phyloP scores from a whole-genome alignment of 2,329 filamentous ascomycete species.

The Colletotrichum salicis region DNA sequence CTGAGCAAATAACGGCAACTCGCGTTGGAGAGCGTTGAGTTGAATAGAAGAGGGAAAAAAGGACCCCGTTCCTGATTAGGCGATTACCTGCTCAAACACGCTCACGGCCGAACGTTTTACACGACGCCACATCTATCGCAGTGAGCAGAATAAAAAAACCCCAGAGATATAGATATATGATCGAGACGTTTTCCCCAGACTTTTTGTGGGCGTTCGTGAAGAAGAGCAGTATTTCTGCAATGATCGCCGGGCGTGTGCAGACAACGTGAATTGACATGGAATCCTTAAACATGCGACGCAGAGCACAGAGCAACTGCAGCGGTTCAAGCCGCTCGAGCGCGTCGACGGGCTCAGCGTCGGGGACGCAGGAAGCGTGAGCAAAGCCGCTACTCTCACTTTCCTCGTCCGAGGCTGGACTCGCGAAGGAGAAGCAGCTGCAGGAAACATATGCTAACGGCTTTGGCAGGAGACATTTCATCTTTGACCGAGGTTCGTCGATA shows the following conservation, averaged over 20 bases:
- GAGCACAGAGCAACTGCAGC: slow-evolving; percentile 27
- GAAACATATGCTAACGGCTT: neutral
- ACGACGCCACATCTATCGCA: neutral
- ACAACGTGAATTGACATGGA: neutral
- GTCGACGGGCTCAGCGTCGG: neutral
- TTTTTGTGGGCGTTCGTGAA: neutral
- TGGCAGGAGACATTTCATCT: slow-evolving; percentile 28
- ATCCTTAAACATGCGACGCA: slow-evolving; percentile 20
- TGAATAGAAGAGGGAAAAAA: neutral
- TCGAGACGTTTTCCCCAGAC: neutral
- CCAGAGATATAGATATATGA: neutral
- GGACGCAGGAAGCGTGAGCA: slow-evolving; percentile 1
- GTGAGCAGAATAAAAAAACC: neutral
- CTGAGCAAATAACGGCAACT: slow-evolving; percentile 24
- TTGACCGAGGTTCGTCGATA: slow-evolving; percentile 27
- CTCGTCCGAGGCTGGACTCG: neutral
- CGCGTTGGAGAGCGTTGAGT: neutral
- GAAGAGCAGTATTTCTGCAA: neutral
- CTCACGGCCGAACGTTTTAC: slow-evolving; percentile 7
- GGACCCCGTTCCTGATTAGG: slow-evolving; percentile 18
- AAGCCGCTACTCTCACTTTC: neutral
- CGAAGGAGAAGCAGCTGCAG: too few species aligned
- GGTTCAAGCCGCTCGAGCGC: slow-evolving; percentile 28
- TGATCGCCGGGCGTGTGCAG: neutral
- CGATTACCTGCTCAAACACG: slow-evolving; percentile 35